These are phyloP conservation scores for Colletotrichum godetiae DNA, from an alignment of 2,329 filamentous ascomycete genomes.

Conservation along the genomic window DNA sequence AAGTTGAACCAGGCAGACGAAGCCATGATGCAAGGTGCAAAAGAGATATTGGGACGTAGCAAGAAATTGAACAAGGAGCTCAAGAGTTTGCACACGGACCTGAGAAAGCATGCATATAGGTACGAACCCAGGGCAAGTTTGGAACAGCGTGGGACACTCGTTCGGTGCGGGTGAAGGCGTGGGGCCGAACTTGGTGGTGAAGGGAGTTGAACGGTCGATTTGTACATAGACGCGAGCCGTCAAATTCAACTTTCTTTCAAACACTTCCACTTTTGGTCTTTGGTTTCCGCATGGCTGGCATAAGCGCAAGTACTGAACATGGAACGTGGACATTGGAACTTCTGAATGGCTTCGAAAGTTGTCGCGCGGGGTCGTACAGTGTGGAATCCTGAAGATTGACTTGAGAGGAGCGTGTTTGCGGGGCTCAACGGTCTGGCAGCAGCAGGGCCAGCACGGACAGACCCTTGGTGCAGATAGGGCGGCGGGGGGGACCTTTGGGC, in stretches of 20 bases:
- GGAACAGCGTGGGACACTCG: background rate
- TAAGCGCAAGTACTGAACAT: background rate
- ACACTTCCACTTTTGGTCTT: background rate
- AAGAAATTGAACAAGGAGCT: background rate
- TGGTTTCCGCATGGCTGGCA: background rate
- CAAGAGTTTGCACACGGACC: background rate
- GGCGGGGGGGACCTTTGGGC: background rate
- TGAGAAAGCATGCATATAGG: background rate
- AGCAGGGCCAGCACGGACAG: background rate
- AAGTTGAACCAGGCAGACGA: background rate
- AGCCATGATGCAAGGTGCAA: background rate
- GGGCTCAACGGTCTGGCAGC: conserved; percentile 1
- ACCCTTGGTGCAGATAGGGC: conserved; percentile 3
- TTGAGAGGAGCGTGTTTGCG: background rate
- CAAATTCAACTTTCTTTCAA: background rate
- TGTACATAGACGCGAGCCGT: background rate
- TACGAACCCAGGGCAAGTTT: background rate
- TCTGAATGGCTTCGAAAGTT: background rate
- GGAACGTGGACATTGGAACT: background rate
- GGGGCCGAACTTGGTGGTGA: too few relatives aligned
- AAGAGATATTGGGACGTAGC: background rate
- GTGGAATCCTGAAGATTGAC: background rate
- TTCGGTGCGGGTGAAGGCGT: background rate
- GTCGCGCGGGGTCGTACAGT: background rate
- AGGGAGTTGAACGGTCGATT: background rate